Conservation (phyloP, 1,284 basidiomycete genomes). For the Cryptococcus floricola region DNA sequence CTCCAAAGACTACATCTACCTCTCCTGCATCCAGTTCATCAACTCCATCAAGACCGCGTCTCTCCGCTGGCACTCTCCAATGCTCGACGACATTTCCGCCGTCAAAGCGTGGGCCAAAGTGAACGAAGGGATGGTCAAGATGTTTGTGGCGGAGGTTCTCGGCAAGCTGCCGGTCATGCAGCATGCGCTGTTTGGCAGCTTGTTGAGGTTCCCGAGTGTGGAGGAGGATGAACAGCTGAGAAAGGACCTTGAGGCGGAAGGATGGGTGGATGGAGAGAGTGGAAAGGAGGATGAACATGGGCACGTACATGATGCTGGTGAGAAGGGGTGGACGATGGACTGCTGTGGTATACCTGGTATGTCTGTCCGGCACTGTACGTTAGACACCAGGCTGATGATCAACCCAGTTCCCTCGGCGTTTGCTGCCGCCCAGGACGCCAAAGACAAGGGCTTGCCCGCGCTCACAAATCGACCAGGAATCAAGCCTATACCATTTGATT, state of each 20-base stretch:
- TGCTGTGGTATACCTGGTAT: constrained; percentile 77
- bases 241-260: constrained; percentile 38
- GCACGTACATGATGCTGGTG: constrained; percentile 59
- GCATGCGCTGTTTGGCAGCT: constrained; percentile 88
- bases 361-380: constrained; percentile 2
- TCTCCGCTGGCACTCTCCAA: constrained; percentile 95
- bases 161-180: constrained; percentile 94
- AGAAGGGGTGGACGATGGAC: constrained; percentile 73
- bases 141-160: constrained; percentile 94
- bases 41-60: constrained; percentile 96
- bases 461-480: constrained; percentile 57
- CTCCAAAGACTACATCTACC: constrained; percentile 90
- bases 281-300: constrained; percentile 55
- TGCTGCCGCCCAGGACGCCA: constrained; percentile 60
- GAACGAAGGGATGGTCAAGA: constrained; percentile 96
- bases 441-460: constrained; percentile 21
- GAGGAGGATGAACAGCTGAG: constrained; percentile 48
- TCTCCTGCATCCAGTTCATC: constrained; percentile 94
- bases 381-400: neutral
- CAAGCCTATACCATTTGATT: constrained; percentile 80
- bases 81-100: constrained; percentile 96
- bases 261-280: constrained; percentile 45
- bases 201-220: constrained; percentile 61
- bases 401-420: constrained; percentile 68
- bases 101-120: constrained; percentile 98